These are phyloP conservation scores for Arabidopsis thaliana DNA, from an alignment of 345 rosid species.

Conservation along the genomic window DNA sequence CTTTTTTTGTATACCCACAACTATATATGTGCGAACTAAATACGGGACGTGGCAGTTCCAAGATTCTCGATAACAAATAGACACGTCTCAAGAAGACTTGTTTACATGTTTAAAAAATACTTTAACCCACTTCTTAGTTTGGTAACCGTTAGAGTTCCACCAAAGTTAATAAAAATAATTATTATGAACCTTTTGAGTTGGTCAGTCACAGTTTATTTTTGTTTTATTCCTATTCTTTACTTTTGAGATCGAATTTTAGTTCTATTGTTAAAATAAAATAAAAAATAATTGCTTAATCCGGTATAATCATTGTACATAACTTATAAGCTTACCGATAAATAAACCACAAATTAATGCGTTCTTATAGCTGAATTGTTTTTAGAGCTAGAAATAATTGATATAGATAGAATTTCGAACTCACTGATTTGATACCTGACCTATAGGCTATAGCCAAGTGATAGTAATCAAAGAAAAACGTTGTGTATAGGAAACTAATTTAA, in stretches of 20 bases:
- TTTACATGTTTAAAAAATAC: slow-evolving; percentile 18
- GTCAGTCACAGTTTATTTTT: not conserved
- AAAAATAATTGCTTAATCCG: not conserved
- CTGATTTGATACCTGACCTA: slow-evolving; percentile 8
- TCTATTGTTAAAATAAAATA: not conserved
- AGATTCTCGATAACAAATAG: slow-evolving; percentile 20
- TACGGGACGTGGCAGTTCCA: slow-evolving; percentile 15
- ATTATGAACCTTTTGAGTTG: slow-evolving; percentile 2
- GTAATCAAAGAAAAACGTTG: not conserved
- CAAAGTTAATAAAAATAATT: slow-evolving; percentile 2
- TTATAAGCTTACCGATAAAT: not conserved
- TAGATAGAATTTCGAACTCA: slow-evolving; percentile 6
- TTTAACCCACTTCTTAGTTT: slow-evolving; percentile 32
- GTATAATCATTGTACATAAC: not conserved
- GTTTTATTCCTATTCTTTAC: not conserved
- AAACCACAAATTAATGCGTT: not conserved
- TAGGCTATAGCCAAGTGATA: not conserved
- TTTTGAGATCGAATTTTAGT: not conserved
- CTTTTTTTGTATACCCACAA: not conserved
- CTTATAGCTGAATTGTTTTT: too few relatives aligned
- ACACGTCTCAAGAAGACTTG: slow-evolving; percentile 20
- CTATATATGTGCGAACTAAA: not conserved
- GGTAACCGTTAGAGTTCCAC: slow-evolving; percentile 39
- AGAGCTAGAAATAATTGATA: not conserved
- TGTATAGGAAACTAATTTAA: not conserved